Conservation (phyloP, 73 alveolate genomes). For the Paramecium biaurelia region DNA sequence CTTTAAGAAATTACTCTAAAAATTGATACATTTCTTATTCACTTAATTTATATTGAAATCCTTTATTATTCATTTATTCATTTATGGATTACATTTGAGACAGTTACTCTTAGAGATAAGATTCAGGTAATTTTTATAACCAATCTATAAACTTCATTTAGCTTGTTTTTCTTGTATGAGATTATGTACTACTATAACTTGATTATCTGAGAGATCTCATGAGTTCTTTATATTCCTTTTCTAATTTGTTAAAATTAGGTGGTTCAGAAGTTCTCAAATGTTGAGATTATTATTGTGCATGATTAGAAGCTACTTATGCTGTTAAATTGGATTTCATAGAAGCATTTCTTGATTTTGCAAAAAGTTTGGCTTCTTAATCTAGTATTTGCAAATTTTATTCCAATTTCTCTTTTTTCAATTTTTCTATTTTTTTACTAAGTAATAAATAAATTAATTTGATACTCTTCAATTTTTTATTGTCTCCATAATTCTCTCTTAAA, state of each 20-base stretch:
- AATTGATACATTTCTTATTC: constrained; percentile 32
- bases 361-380: not conserved
- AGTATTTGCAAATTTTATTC: not conserved
- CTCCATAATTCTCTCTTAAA: constrained; percentile 36
- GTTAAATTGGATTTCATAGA: not conserved
- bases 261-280: not conserved
- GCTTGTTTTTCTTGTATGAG: constrained; percentile 1
- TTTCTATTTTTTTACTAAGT: not conserved
- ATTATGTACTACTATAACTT: constrained; percentile 8
- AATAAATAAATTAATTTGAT: not conserved
- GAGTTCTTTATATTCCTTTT: constrained; percentile 16
- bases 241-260: constrained; percentile 12
- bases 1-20: constrained; percentile 30
- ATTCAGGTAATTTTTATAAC: constrained; percentile 2
- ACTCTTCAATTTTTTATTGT: constrained; percentile 9
- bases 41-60: not conserved
- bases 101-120: constrained; percentile 10
- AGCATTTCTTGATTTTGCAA: constrained; percentile 35
- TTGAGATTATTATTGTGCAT: not conserved
- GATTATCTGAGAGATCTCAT: constrained; percentile 37
- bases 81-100: constrained; percentile 15
- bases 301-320: not conserved
- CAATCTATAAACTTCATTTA: constrained; percentile 24
- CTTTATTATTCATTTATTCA: constrained; percentile 34
- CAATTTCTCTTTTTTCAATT: constrained; percentile 1